Evolutionary conservation across 176 grass and related monocot genomes (phyloP), one percentile per base, ranked within the genome.

Genomic region (Avena insularis): DNA sequence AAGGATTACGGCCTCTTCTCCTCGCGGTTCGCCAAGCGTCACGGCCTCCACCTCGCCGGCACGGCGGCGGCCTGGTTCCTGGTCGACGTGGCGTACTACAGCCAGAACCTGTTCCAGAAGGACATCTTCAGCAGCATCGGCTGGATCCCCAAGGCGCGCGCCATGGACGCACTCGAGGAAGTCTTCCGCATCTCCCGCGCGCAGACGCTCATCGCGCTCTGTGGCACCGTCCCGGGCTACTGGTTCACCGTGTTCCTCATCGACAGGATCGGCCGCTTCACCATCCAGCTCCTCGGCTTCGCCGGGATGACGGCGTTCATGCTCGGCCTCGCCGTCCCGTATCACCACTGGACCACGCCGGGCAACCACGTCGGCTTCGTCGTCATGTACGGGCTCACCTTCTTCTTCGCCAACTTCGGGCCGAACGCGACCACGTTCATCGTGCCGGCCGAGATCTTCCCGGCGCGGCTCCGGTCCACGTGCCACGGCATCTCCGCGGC

Each of bases 161-260:
- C 91, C 56, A 94, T 97, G 92, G 91, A 82, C 57, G 95, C 95
- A 15, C 27, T 97, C 45, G 95, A 97, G 76, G 92, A 97, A 70
- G 40, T 95, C 1, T 97, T 75, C 87, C 74, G 83, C 31, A 93
- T 97, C 38, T 17, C 95, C 0, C 93, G 95, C 1, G 92, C 85
- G 0, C 93, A 95, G 84, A 87, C 95, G 1, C 61, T 91, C 55
- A 93, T 95, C 78, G 95, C 95, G 3, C 93, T 97, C 6, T 95
- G 95, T 2, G 95, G 95, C 15, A 97, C 95, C 21, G 78, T 97
- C 7, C 95, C 92, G 0, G 95, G 95, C 0, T 97, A 97, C 87
- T 97, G 95, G 95, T 97, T 97, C 89, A 97, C 95, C 20, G 89
- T 97, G 25, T 87, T 87, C 16, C 79, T 97, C 65, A 94, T 97